Base-by-base conservation (phyloP, 192 early-diverging fungal genomes). In the Coemansia furcata region DNA sequence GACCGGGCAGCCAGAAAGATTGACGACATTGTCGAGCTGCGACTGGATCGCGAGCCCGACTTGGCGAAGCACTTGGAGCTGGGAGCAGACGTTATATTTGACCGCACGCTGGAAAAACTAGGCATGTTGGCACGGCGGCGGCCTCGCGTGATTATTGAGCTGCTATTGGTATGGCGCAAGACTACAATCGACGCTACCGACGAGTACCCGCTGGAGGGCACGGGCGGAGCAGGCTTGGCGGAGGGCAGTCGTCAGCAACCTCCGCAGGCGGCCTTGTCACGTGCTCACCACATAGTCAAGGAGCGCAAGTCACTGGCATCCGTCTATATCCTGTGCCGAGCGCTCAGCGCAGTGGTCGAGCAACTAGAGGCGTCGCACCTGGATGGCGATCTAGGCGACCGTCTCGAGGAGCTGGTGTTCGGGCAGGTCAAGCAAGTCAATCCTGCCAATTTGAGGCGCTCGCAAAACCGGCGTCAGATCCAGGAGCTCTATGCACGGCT, bases 381-480 rank as follows among this genome's bases (percentile, higher is more conserved):
- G 21, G 88, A 89, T 11, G 89, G 94, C 46, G 91, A 94, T 43
- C 77, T 96, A 7, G 96, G 93, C 1, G 88, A 87, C 36, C 90
- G 92, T 59, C 75, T 98, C 29, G 98, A 99, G 81, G 94, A 97
- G 71, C 89, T 96, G 40, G 90, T 95, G 19, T 98, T 99, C 76
- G 88, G 85, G 30, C 96, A 97, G 71, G 76, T 99, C 32, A 87
- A 87, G 63, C 91, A 91, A 49, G 86, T 89, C 19, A 93, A 97
- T 69, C 91, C 95, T 6, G 89, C 90, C 19, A 82, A 85, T 14
- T 80, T 93, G 60, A 78, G 88, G 50, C 74, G 88, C 26, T 92
- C 91, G 11, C 80, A 86, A 11, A 95, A 94, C 73, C 87, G 92
- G 14, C 88, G 88, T 60, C 93, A 94, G 12, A 97, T 94, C 76